Evolutionary conservation across 1,284 basidiomycete genomes (phyloP).

Genomic region (Coniferiporia sulphurascens): DNA sequence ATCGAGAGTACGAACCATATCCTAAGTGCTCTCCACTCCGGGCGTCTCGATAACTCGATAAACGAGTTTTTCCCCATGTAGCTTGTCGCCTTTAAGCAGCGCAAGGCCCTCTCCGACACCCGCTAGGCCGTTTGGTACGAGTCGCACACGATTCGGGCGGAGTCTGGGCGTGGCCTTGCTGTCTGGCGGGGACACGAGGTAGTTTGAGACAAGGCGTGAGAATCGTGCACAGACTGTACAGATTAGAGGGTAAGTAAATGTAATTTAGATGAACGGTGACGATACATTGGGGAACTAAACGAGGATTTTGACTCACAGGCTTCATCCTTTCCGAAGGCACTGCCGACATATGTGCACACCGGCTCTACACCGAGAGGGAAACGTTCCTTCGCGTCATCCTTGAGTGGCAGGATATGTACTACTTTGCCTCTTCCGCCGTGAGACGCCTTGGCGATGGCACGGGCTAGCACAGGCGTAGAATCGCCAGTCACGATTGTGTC

Average conservation of each 20-base stretch:
- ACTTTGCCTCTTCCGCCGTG: constrained; percentile 9
- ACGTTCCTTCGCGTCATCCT: constrained; percentile 2
- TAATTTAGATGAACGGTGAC: neutral
- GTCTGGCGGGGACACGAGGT: neutral
- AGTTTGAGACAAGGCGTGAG: constrained; percentile 8
- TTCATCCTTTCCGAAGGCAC: constrained; percentile 11
- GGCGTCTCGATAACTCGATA: constrained; percentile 28
- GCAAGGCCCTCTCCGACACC: constrained; percentile 28
- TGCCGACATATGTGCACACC: constrained; percentile 7
- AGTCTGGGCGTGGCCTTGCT: neutral
- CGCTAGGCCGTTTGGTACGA: constrained; percentile 26
- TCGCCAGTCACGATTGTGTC: constrained; percentile 6
- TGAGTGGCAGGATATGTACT: constrained; percentile 1
- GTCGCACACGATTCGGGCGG: constrained; percentile 22
- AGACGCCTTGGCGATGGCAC: constrained; percentile 2
- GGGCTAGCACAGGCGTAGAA: constrained; percentile 7
- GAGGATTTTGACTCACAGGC: constrained; percentile 4
- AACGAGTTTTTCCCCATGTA: constrained; percentile 30
- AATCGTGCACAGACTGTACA: constrained; percentile 6
- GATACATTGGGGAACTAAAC: neutral
- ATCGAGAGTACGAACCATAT: too few relatives aligned
- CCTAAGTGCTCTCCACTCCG: constrained; percentile 9
- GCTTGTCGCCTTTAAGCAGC: constrained; percentile 24
- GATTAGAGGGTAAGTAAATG: neutral
- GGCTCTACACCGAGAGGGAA: constrained; percentile 5